Evolutionary conservation across 2,329 filamentous ascomycete genomes (phyloP), one percentile per base, ranked within the genome.

Genomic region (Xylariaceae sp.): DNA sequence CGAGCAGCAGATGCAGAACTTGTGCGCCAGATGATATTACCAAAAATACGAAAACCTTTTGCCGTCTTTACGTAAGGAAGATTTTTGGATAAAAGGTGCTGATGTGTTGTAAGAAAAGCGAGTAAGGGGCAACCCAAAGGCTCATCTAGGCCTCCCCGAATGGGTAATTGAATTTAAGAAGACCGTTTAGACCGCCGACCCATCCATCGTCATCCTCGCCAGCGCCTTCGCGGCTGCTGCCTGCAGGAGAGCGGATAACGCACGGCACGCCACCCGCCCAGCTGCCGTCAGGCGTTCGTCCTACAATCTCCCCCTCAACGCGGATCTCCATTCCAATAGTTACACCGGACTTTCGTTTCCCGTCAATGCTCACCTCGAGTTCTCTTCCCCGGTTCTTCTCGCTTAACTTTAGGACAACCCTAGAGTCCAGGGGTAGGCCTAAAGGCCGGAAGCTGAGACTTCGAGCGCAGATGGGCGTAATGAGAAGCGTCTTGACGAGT

Each of bases 91-190:
- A n/a, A n/a, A n/a, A n/a, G n/a, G n/a, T n/a, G n/a, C n/a, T n/a
- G n/a, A n/a, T n/a, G n/a, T n/a, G n/a, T n/a, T n/a, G n/a, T n/a
- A n/a, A n/a, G n/a, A n/a, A n/a, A n/a, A n/a, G n/a, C n/a, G n/a
- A n/a, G n/a, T n/a, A 40, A 1, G 57, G 72, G 11, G 67, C 68
- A 15, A 15, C 10, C 2, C 11, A 40, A 42, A 11, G 20, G 16
- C 18, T 20, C 8, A n/a, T 9, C 32, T 35, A 58, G 20, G 49
- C 42, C 33, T 67, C 64, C 3, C 94, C 94, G 78, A 97, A 97
- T 0, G 93, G 92, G 74, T 96, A 91, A 71, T 99, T 99, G 71
- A 97, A 99, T 76, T 99, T 99, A 63, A 99, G 75, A 66, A 97
- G 70, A 8, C 91, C 91, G 68, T 96, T 99, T 67, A 99, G 73